Evolutionary conservation across 805 yeast genomes (phyloP).

Genomic region (Huiozyma sinensis): DNA sequence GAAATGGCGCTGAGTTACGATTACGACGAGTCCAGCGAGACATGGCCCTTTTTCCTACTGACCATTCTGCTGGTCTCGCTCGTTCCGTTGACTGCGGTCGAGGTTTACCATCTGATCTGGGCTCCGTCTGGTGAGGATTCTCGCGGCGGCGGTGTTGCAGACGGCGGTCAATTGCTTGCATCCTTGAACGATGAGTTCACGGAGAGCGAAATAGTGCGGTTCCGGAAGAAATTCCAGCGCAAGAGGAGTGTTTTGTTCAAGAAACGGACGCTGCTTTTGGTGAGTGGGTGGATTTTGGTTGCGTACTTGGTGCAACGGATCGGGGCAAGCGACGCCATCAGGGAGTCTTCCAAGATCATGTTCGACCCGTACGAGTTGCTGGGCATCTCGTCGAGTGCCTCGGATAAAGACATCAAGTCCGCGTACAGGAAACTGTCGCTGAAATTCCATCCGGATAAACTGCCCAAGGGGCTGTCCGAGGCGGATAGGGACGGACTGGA

Average conservation of each 20-base stretch:
- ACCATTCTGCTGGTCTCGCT: constrained; percentile 60
- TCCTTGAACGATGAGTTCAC: constrained; percentile 14
- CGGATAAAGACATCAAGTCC: constrained; percentile 68
- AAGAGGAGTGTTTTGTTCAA: constrained; percentile 13
- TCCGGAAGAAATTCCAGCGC: constrained; percentile 13
- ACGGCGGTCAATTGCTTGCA: neutral
- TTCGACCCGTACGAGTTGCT: constrained; percentile 91
- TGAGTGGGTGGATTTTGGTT: constrained; percentile 54
- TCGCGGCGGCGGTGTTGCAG: neutral
- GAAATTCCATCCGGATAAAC: constrained; percentile 89
- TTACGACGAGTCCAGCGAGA: constrained; percentile 81
- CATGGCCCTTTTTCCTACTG: constrained; percentile 85
- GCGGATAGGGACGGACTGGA: constrained; percentile 52
- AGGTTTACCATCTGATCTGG: constrained; percentile 19
- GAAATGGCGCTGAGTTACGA: constrained; percentile 28
- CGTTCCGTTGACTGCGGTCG: constrained; percentile 47
- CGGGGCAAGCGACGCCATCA: constrained; percentile 36
- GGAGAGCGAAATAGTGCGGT: constrained; percentile 12
- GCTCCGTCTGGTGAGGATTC: constrained; percentile 7
- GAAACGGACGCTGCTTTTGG: constrained; percentile 17
- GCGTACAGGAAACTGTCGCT: constrained; percentile 80
- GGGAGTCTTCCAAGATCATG: constrained; percentile 31
- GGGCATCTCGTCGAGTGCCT: constrained; percentile 56
- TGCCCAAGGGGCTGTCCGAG: constrained; percentile 48
- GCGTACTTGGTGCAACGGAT: constrained; percentile 30